phyloP scores from a whole-genome alignment of 169 alveolate species.

The Plasmodium adleri region DNA sequence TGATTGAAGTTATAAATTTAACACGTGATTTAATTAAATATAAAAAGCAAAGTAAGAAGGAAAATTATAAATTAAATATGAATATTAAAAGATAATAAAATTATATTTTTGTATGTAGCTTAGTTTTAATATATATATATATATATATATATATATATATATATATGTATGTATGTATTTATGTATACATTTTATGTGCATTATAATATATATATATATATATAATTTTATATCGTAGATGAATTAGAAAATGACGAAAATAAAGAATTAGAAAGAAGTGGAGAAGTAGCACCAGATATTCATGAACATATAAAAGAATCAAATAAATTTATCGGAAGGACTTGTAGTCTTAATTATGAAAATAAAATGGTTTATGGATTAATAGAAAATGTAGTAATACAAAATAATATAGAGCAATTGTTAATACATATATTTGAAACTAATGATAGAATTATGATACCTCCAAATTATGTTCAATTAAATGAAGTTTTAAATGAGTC shows the following conservation, averaged over 20 bases:
- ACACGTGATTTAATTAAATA: constrained; percentile 61
- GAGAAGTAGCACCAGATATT: constrained; percentile 11
- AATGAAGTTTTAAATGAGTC: constrained; percentile 37
- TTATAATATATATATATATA: neutral
- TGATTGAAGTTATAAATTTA: constrained; percentile 63
- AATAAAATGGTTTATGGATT: constrained; percentile 46
- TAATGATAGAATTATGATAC: constrained; percentile 29
- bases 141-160: neutral
- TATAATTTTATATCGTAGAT: neutral
- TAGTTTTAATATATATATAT: neutral
- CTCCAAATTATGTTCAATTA: constrained; percentile 42
- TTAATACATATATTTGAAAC: constrained; percentile 42
- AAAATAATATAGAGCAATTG: constrained; percentile 31
- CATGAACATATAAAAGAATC: constrained; percentile 26
- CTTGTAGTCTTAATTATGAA: constrained; percentile 61
- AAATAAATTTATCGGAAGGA: constrained; percentile 40
- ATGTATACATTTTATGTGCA: neutral
- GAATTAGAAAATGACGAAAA: constrained; percentile 12
- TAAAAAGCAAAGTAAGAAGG: constrained; percentile 48
- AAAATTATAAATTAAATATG: neutral
- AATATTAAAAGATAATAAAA: neutral
- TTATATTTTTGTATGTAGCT: too few relatives aligned
- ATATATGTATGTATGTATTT: neutral
- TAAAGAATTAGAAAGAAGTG: neutral
- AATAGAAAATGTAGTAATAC: constrained; percentile 38